phyloP scores from a whole-genome alignment of 805 yeast species.

The Schwanniomyces pseudopolymorphus region DNA sequence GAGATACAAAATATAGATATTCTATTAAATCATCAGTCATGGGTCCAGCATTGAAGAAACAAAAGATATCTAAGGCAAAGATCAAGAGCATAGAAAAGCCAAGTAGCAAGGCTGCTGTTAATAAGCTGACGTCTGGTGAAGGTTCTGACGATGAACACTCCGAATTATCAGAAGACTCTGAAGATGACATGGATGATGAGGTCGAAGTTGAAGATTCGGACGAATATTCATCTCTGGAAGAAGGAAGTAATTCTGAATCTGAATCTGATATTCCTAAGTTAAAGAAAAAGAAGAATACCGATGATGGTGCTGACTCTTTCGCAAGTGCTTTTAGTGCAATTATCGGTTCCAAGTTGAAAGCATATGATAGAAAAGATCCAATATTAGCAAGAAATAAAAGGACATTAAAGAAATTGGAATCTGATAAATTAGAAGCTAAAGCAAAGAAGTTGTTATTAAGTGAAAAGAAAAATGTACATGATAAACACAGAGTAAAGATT shows the following conservation, averaged over 20 bases:
- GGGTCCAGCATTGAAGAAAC: constrained; percentile 22
- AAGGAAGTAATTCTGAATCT: constrained; percentile 21
- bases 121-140: constrained; percentile 16
- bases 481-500: constrained; percentile 64
- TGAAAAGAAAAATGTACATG: constrained; percentile 70
- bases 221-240: constrained; percentile 12
- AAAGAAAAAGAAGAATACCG: constrained; percentile 55
- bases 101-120: constrained; percentile 9
- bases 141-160: neutral
- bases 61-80: constrained; percentile 13
- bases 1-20: neutral
- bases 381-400: constrained; percentile 82
- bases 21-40: constrained; percentile 5
- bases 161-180: constrained; percentile 4
- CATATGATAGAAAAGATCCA: constrained; percentile 87
- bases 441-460: constrained; percentile 68
- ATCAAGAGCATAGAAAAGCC: neutral
- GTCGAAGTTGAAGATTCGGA: constrained; percentile 21
- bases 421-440: constrained; percentile 77
- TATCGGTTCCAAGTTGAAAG: constrained; percentile 80
- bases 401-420: constrained; percentile 68
- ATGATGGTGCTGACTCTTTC: constrained; percentile 74
- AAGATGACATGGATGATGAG: constrained; percentile 22
- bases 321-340: constrained; percentile 84
- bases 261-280: constrained; percentile 45